Evolutionary conservation across 495 filamentous ascomycete species (phyloP).

Genomic region (Talaromyces wortmannii): DNA sequence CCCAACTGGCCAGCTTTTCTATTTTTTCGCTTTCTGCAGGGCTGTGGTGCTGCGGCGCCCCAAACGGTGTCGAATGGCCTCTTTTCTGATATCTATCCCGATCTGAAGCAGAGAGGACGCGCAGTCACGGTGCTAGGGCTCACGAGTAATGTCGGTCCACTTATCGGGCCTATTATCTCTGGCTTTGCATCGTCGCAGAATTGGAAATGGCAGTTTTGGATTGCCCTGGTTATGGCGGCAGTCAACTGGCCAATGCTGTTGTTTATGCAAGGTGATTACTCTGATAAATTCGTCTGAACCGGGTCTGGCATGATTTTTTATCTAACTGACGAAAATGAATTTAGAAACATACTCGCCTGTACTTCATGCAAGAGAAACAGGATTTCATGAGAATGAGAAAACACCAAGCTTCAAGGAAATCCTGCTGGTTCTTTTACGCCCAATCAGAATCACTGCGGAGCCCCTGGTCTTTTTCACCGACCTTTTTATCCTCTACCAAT

Average conservation of each 20-base stretch:
- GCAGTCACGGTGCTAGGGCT: conserved; percentile 68
- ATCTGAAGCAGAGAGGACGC: conserved; percentile 53
- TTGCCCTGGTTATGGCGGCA: conserved; percentile 52
- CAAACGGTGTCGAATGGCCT: conserved; percentile 66
- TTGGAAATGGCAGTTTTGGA: conserved; percentile 63
- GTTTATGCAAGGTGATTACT: not conserved
- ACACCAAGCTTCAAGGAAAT: not conserved
- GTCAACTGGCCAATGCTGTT: not conserved
- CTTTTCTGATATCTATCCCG: conserved; percentile 65
- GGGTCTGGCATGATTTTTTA: not conserved
- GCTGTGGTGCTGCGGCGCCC: conserved; percentile 57
- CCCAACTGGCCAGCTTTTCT: conserved; percentile 61
- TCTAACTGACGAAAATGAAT: not conserved
- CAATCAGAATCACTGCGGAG: not conserved
- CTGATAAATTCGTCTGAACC: not conserved
- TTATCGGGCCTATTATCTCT: conserved; percentile 62
- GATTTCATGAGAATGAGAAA: not conserved
- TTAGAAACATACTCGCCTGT: not conserved
- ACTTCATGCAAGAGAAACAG: not conserved
- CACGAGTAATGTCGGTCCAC: conserved; percentile 55
- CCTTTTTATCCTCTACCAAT: not conserved
- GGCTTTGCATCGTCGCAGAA: conserved; percentile 49
- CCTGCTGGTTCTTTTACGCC: not conserved
- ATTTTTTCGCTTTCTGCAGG: conserved; percentile 60
- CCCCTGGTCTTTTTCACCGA: not conserved